These are phyloP conservation scores for Stephanocyclus meneghinianus DNA, from an alignment of 352 stramenopile genomes.

Conservation along the genomic window DNA sequence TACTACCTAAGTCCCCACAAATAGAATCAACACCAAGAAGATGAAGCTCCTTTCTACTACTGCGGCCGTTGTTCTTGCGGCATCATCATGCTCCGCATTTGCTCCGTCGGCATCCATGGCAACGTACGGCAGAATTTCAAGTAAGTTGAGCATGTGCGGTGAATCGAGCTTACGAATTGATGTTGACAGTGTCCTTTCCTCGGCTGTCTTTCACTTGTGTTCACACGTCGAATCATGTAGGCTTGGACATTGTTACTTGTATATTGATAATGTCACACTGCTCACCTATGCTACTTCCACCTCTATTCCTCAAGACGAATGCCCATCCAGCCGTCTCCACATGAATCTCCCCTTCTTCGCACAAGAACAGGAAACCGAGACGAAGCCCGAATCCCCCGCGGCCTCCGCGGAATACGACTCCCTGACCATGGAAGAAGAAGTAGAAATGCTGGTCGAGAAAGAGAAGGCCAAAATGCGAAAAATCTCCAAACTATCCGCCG, in stretches of 20 bases:
- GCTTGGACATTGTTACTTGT: too few species aligned
- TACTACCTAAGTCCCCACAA: too few species aligned
- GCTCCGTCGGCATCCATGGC: constrained; percentile 23
- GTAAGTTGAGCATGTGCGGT: constrained; percentile 1
- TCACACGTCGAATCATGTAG: neutral
- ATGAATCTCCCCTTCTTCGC: constrained; percentile 60
- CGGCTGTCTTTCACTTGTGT: neutral
- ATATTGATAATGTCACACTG: too few species aligned
- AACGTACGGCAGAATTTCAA: constrained; percentile 4
- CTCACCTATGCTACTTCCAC: neutral
- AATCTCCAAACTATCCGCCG: constrained; percentile 75
- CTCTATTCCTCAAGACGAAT: neutral
- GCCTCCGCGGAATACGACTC: constrained; percentile 16
- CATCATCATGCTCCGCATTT: constrained; percentile 39
- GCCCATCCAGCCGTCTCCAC: neutral
- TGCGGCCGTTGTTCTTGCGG: constrained; percentile 34
- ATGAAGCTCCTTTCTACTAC: constrained; percentile 41
- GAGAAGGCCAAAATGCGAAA: constrained; percentile 69
- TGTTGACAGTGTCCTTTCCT: neutral
- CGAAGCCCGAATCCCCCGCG: neutral
- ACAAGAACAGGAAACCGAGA: constrained; percentile 16
- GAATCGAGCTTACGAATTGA: neutral
- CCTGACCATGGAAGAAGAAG: constrained; percentile 72
- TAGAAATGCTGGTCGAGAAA: constrained; percentile 67
- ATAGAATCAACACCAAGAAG: neutral